phyloP scores from a whole-genome alignment of 2,329 filamentous ascomycete species.

The Lecanicillium sp. region DNA sequence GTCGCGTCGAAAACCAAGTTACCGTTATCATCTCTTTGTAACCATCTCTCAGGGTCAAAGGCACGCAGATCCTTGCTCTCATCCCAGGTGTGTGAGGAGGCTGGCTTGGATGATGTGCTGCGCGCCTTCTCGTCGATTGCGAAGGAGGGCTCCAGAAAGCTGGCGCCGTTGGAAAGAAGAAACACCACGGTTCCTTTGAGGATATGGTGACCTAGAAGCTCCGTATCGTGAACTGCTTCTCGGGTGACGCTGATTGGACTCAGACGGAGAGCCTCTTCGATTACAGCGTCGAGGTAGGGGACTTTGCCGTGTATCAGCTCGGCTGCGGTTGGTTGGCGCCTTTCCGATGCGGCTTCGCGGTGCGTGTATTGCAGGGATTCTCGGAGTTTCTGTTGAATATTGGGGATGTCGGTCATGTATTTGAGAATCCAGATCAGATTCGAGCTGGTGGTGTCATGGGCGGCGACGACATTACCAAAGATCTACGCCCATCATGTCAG shows the following conservation, averaged over 20 bases:
- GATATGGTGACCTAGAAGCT: constrained; percentile 22
- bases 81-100: not conserved
- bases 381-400: constrained; percentile 20
- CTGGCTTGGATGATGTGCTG: not conserved
- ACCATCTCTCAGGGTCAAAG: constrained; percentile 7
- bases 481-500: constrained; percentile 2
- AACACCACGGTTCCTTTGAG: constrained; percentile 23
- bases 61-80: not conserved
- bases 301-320: constrained; percentile 21
- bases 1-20: constrained; percentile 22
- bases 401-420: constrained; percentile 15
- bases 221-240: constrained; percentile 19
- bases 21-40: not conserved
- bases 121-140: constrained; percentile 15
- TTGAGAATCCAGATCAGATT: constrained; percentile 25
- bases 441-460: constrained; percentile 28
- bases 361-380: constrained; percentile 16
- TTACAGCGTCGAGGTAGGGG: constrained; percentile 27
- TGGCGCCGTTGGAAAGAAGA: constrained; percentile 14
- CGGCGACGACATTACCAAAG: constrained; percentile 25
- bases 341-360: constrained; percentile 16
- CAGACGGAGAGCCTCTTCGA: constrained; percentile 28
- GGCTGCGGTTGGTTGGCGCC: constrained; percentile 18
- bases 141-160: constrained; percentile 4
- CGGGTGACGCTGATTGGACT: constrained; percentile 11